These are phyloP conservation scores for Coniella vitis DNA, from an alignment of 2,329 filamentous ascomycete genomes.

Conservation along the genomic window DNA sequence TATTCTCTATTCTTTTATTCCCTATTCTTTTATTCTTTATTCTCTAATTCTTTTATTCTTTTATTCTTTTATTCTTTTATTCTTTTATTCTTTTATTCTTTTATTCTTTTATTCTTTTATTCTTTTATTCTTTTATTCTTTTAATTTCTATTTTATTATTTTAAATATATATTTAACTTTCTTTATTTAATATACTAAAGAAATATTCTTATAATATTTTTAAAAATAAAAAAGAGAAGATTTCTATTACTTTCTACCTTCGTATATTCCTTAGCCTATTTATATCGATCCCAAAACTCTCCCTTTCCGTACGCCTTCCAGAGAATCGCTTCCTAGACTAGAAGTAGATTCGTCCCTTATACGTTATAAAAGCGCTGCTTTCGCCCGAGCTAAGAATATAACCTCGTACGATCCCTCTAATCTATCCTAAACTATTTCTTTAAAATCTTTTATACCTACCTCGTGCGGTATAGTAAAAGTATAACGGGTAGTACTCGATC, in stretches of 20 bases:
- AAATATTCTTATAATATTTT: background rate
- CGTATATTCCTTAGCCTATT: too few relatives aligned
- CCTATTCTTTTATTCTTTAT: background rate
- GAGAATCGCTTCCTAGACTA: too few relatives aligned
- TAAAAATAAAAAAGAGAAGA: too few relatives aligned
- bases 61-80: background rate
- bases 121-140: background rate
- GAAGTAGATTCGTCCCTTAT: too few relatives aligned
- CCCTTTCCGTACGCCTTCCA: too few relatives aligned
- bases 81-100: background rate
- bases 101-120: background rate
- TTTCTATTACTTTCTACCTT: background rate
- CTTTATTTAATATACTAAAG: background rate
- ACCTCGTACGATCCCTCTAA: too few relatives aligned
- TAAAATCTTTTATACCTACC: background rate
- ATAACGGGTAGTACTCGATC: too few relatives aligned
- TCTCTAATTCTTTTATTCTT: background rate
- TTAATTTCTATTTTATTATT: background rate
- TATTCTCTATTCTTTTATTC: background rate
- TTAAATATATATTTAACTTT: background rate
- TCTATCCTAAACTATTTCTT: too few relatives aligned
- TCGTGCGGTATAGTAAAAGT: background rate
- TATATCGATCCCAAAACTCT: too few relatives aligned
- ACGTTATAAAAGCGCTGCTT: too few relatives aligned
- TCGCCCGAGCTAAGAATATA: too few relatives aligned